Base-by-base conservation (phyloP, 768 basidiomycete species). In the Cystofilobasidium macerans region DNA sequence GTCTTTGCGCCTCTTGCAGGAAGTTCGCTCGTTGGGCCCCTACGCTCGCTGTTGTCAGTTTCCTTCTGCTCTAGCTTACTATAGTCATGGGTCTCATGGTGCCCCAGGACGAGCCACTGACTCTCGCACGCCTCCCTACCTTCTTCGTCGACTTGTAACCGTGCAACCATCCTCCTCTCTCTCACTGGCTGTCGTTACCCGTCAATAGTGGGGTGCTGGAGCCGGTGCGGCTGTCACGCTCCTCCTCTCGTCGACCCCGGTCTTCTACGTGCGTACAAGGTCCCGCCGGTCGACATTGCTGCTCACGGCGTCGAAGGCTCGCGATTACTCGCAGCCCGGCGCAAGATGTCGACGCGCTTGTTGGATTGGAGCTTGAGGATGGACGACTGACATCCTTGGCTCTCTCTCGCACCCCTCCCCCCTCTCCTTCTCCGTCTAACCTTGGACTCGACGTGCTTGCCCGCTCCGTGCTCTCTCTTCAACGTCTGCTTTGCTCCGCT, bases 231-330 rank as follows among this genome's bases (percentile, higher is more conserved):
- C 30, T 32, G 33, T 67, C 60, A 67, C 65, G 20, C 61, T 67
- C n/a, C 40, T 67, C 33, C 48, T 67, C 42, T 61, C 58, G 33
- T 38, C 65, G 18, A 62, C 60, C 30, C 65, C 65, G n/a, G 60
- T 67, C 65, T 67, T 62, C 65, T 56, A 67, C 58, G 65, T 67
- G 5, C 48, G 65, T 61, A 14, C 38, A 14, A 14, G 13, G 24
- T 6, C 30, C 48, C 30, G 13, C 48, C n/a, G n/a, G n/a, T n/a
- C n/a, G n/a, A n/a, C n/a, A n/a, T 53, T 20, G 30, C 48, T 11
- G 26, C 48, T 20, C 48, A 5, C 7, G 45, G 45, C 45, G 45
- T 48, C 45, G 45, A 7, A 22, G 8, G 45, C 45, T 48, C n/a
- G n/a, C n/a, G n/a, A n/a, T n/a, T n/a, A n/a, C n/a, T n/a, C n/a